Evolutionary conservation across 768 basidiomycete genomes (phyloP), one percentile per base, ranked within the genome.

Genomic region (Steccherinum ochraceum): DNA sequence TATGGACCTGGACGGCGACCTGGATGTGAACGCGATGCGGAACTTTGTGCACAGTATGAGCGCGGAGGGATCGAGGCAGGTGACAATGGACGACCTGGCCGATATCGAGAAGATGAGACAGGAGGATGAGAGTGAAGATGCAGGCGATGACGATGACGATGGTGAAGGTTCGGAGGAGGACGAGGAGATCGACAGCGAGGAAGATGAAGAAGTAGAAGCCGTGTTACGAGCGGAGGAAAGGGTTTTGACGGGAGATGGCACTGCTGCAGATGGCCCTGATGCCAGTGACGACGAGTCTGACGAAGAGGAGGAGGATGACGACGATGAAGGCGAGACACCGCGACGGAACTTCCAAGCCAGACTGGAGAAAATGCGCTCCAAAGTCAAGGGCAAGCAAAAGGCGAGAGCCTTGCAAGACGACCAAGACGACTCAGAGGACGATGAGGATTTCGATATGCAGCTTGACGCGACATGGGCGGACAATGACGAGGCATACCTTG

Each of bases 81-180:
- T 77, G 43, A 83, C 82, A n/a, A 80, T 82, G 67, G 84, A 82
- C 58, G 87, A 90, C 65, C 58, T 88, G 19, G 75, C 69, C 43
- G 84, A 85, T 62, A 73, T 67, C 48, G 72, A 71, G 50, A 65
- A 63, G 55, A 76, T 84, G 61, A 61, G 56, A 47, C 51, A 35
- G 39, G 81, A 84, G 56, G 81, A 83, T 51, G 76, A 73, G 23
- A 16, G 16, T 7, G 46, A 63, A 58, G 16, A 26, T 44, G 20
- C 25, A 11, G 16, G 24, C 19, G 51, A 43, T 1, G 46, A 40
- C 10, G 52, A 47, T 4, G 53, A 67, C 21, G 62, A 64, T 1
- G 70, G 30, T 4, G 52, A 47, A 5, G 53, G 67, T 24, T 61
- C 63, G 1, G 71, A 65, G 10, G 69, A 67, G 3, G 64, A 53